Evolutionary conservation across 768 basidiomycete species (phyloP).

Genomic region (Polyporus arcularius): DNA sequence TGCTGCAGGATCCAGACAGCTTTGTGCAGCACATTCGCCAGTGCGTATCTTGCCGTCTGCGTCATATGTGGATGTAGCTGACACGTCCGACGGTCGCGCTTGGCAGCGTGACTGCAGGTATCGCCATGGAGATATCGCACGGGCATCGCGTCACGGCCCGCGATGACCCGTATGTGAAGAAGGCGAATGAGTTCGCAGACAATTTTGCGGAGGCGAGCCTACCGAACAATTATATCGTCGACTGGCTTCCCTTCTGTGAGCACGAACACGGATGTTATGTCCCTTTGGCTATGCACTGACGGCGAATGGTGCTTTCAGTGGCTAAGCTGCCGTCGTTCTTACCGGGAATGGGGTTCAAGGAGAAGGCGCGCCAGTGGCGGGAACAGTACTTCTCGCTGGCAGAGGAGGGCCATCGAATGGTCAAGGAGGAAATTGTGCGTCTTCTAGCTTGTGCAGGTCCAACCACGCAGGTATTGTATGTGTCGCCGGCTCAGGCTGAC

Average conservation of each 20-base stretch:
- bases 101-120: constrained; percentile 1
- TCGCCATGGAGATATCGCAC: constrained; percentile 12
- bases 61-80: too few species aligned
- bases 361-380: constrained; percentile 15
- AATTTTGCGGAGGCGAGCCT: constrained; percentile 5
- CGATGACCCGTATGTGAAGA: constrained; percentile 3
- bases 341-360: constrained; percentile 27
- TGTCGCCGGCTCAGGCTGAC: background rate
- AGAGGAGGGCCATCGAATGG: constrained; percentile 11
- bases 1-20: constrained; percentile 50
- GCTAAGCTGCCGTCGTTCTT: constrained; percentile 27
- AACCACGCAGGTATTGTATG: too few species aligned
- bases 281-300: background rate
- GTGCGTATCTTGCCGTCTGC: background rate
- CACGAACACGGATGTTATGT: background rate
- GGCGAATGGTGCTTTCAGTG: constrained; percentile 6
- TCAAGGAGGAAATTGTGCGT: constrained; percentile 6
- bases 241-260: constrained; percentile 15
- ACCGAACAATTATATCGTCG: background rate
- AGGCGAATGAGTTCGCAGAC: background rate
- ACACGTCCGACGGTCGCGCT: too few species aligned
- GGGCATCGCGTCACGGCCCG: background rate
- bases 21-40: constrained; percentile 48
- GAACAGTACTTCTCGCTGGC: constrained; percentile 12
- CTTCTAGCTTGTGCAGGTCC: too few species aligned